These are phyloP conservation scores for Paecilomyces sp. DNA, from an alignment of 2,329 filamentous ascomycete species.

Conservation along the genomic window DNA sequence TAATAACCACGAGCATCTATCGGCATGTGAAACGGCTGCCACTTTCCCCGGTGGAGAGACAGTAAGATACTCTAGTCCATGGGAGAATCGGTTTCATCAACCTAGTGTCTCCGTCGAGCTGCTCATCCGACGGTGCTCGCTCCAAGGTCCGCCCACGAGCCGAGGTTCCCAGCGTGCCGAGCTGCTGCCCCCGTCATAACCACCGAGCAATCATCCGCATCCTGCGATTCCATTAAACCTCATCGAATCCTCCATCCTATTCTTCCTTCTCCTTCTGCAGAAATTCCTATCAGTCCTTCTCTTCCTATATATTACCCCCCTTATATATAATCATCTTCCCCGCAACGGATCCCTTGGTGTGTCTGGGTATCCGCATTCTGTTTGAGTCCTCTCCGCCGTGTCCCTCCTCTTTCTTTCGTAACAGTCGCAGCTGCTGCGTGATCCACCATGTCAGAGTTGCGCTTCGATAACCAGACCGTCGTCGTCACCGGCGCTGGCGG, in stretches of 20 bases:
- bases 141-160: slow-evolving; percentile 14
- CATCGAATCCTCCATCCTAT: slow-evolving; percentile 10
- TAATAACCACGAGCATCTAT: not conserved
- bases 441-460: slow-evolving; percentile 57
- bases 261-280: slow-evolving; percentile 6
- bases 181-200: slow-evolving; percentile 8
- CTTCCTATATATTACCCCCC: slow-evolving; percentile 8
- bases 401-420: not conserved
- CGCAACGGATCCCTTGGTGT: not conserved
- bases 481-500: slow-evolving; percentile 82
- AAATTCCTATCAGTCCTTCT: slow-evolving; percentile 11
- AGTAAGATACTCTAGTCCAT: not conserved
- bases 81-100: no score
- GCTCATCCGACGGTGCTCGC: no score
- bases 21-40: not conserved
- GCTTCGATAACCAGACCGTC: slow-evolving; percentile 83
- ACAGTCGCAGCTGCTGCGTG: not conserved
- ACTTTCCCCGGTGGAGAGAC: not conserved
- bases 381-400: slow-evolving; percentile 1
- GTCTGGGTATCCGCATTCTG: not conserved
- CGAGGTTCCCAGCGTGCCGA: slow-evolving; percentile 29
- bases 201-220: slow-evolving; percentile 10
- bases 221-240: slow-evolving; percentile 10
- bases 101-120: no score
- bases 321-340: not conserved